Evolutionary conservation across 441 rosid species (phyloP), one percentile per base, ranked within the genome.

Genomic region (Euphorbia schlechtendalii): DNA sequence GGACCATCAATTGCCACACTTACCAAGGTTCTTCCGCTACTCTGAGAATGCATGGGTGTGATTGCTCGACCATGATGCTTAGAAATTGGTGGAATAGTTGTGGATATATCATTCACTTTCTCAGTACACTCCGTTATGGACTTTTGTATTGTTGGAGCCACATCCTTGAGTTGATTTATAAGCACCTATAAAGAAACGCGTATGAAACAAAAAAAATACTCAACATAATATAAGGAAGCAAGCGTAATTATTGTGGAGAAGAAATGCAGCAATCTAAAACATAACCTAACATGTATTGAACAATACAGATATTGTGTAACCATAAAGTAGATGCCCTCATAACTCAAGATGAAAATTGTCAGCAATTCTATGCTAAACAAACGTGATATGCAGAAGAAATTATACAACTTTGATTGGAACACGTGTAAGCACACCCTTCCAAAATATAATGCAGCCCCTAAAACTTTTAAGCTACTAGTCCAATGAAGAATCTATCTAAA

Each of bases 111-210:
- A 78, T 81, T 86, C 56, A 95, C 93, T 77, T 82, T 81, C 82
- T 88, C 96, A 30, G 90, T 83, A 73, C 91, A 89, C 32, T 88
- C 97, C 24, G 86, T 73, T 79, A 95, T 92, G 52, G 99, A 95
- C 55, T 81, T 80, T 72, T 95, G 95, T 72, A 92, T 86, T 64
- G 96, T 76, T 61, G 98, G 99, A 76, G 89, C 84, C 73, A 88
- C 98, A 66, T 95, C 97, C 82, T 89, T 95, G 49, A 95, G 80
- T 74, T 95, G 98, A 72, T 95, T 88, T 71, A 89, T 86, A 64
- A 92, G 97, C 80, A 92, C 99, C 99, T 95, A 80, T 41, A 74
- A 41, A 71, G 64, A 59, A 69, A 69, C 71, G 56, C 66, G 65
- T 67, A 58, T 63, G 57, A 61, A 49, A 41, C 56, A 67, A 48